phyloP scores from a whole-genome alignment of 164 flowering plant species.

The Annona cherimola region DNA sequence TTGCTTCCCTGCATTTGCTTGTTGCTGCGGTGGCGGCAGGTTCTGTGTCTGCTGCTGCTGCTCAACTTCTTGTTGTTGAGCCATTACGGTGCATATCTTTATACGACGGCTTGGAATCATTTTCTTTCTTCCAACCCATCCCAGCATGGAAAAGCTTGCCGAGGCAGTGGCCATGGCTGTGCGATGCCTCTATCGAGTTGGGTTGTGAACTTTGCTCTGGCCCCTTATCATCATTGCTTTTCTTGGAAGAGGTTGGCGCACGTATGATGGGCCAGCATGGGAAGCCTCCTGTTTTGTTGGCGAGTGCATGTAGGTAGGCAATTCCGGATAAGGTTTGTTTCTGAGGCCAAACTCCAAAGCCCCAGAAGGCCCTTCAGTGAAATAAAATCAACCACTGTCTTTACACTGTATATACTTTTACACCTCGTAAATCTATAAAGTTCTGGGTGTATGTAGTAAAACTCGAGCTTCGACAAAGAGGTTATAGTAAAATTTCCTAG shows the following conservation, averaged over 20 bases:
- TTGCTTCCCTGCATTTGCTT: background rate
- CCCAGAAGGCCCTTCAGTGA: too few relatives aligned
- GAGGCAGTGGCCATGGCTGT: constrained; percentile 9
- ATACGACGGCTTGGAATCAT: background rate
- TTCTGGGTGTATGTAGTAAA: too few relatives aligned
- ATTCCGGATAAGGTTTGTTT: too few relatives aligned
- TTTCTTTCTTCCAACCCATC: background rate
- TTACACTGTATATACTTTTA: too few relatives aligned
- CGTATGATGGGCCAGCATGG: background rate
- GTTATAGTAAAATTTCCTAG: too few relatives aligned
- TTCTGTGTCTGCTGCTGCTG: background rate
- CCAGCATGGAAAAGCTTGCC: constrained; percentile 2
- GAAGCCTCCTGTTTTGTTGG: too few relatives aligned
- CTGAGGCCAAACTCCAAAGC: too few relatives aligned
- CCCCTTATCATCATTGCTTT: background rate
- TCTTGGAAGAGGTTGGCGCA: background rate
- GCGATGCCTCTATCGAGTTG: background rate
- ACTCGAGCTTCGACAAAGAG: too few relatives aligned
- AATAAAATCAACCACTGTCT: too few relatives aligned
- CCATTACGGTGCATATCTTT: background rate
- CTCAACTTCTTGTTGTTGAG: constrained; percentile 4
- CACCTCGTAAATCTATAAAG: too few relatives aligned
- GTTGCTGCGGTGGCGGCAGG: background rate
- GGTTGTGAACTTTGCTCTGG: background rate
- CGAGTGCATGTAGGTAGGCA: too few relatives aligned